Evolutionary conservation across 1,284 basidiomycete species (phyloP).

Genomic region (Ceratobasidium papillatum): DNA sequence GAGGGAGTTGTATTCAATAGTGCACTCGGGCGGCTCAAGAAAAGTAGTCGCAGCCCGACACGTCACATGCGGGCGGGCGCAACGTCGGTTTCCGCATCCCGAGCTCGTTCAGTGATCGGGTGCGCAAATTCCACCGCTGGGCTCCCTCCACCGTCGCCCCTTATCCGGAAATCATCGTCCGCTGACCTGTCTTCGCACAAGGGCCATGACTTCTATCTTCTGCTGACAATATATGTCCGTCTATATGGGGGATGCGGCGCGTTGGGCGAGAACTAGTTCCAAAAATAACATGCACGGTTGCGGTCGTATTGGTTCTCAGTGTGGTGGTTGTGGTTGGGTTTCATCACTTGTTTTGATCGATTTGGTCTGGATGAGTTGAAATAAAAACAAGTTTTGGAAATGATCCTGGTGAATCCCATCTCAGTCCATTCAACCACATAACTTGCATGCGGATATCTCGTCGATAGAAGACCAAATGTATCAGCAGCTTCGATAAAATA

Average conservation of each 20-base stretch:
- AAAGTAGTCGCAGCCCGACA: background rate
- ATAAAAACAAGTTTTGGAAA: background rate
- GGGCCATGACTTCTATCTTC: background rate
- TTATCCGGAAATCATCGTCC: conserved; percentile 13
- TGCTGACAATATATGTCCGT: background rate
- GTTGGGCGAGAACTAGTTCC: background rate
- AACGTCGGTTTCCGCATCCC: conserved; percentile 33
- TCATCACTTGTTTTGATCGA: background rate
- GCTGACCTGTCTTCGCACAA: conserved; percentile 5
- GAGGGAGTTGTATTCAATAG: background rate
- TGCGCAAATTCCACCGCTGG: conserved; percentile 30
- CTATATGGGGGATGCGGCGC: background rate
- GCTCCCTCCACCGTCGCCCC: background rate
- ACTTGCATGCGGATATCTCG: background rate
- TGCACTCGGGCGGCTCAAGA: background rate
- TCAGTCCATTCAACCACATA: no score
- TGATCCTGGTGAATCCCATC: no score
- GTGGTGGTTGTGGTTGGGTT: background rate
- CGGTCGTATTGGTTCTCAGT: background rate
- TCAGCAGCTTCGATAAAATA: background rate
- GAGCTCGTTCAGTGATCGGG: conserved; percentile 19
- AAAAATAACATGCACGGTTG: background rate
- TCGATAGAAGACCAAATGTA: background rate
- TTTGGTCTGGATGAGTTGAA: background rate
- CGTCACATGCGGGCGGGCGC: conserved; percentile 24